Conservation (phyloP, 768 basidiomycete genomes). For the Termitomyces sp. region DNA sequence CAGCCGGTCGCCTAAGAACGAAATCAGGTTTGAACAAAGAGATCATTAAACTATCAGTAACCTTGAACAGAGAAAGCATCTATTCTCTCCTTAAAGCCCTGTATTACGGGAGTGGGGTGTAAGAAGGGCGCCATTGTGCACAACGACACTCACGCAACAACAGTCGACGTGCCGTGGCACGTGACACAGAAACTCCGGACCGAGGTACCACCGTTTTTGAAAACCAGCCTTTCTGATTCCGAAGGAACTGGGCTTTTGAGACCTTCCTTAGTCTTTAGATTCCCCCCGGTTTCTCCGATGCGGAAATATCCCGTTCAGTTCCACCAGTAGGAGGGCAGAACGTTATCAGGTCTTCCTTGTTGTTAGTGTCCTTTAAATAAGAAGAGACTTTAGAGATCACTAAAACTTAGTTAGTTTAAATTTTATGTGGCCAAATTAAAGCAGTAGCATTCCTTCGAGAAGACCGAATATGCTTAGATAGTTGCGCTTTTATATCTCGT, state of each 20-base stretch:
- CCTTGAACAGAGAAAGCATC: constrained; percentile 41
- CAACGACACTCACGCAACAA: background rate
- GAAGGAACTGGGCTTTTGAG: background rate
- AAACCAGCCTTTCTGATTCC: background rate
- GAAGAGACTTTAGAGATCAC: background rate
- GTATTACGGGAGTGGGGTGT: constrained; percentile 20
- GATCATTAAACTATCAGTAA: constrained; percentile 2
- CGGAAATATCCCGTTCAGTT: background rate
- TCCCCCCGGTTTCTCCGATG: no score
- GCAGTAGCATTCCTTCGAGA: background rate
- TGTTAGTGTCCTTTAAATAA: background rate
- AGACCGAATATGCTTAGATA: no score
- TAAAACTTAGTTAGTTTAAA: no score
- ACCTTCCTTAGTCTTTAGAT: background rate
- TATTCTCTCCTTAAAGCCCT: constrained; percentile 40
- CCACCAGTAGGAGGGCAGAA: no score
- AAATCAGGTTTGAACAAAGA: background rate
- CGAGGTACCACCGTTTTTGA: no score
- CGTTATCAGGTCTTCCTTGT: no score
- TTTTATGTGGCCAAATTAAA: no score
- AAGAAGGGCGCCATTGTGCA: constrained; percentile 27
- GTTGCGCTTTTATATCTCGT: background rate
- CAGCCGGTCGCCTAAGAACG: constrained; percentile 43
- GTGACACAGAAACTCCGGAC: background rate
- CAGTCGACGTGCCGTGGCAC: background rate